These are phyloP conservation scores for Martiniozyma asiatica DNA, from an alignment of 1,139 yeast species.

Conservation along the genomic window DNA sequence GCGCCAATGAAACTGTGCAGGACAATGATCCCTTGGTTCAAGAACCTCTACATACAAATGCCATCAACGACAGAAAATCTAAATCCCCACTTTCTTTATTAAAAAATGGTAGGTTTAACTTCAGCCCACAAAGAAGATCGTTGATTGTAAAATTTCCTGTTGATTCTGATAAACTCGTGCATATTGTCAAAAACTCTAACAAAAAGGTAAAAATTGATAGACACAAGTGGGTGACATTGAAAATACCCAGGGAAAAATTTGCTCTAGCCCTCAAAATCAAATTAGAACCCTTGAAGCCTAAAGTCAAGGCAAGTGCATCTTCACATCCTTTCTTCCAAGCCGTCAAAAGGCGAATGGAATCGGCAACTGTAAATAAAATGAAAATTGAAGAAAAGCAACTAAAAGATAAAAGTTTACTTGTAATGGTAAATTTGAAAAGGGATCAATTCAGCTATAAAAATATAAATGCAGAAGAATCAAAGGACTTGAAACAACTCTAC, in stretches of 20 bases:
- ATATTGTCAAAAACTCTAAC: too few species aligned
- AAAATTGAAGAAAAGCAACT: constrained; percentile 1
- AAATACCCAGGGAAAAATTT: constrained; percentile 1
- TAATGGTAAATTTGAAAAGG: constrained; percentile 1
- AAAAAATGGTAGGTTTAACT: too few species aligned
- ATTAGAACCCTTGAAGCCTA: constrained; percentile 3
- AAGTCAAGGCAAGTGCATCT: constrained; percentile 5
- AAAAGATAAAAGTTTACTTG: background rate
- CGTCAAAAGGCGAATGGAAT: constrained; percentile 3
- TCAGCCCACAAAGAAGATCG: too few species aligned
- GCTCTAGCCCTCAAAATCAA: too few species aligned
- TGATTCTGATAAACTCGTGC: too few species aligned
- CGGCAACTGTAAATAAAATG: background rate
- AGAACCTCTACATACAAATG: too few species aligned
- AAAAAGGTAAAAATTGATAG: too few species aligned
- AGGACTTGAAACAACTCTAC: constrained; percentile 1
- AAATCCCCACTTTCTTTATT: too few species aligned
- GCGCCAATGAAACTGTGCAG: too few species aligned
- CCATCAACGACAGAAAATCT: too few species aligned
- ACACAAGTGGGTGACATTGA: constrained; percentile 1
- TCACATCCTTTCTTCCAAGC: constrained; percentile 11
- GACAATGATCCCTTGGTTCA: too few species aligned
- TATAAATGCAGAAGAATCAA: background rate
- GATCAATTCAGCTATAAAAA: constrained; percentile 3
- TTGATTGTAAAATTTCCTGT: too few species aligned